These are phyloP conservation scores for Penicillium simplicissimum DNA, from an alignment of 495 filamentous ascomycete genomes.

Conservation along the genomic window DNA sequence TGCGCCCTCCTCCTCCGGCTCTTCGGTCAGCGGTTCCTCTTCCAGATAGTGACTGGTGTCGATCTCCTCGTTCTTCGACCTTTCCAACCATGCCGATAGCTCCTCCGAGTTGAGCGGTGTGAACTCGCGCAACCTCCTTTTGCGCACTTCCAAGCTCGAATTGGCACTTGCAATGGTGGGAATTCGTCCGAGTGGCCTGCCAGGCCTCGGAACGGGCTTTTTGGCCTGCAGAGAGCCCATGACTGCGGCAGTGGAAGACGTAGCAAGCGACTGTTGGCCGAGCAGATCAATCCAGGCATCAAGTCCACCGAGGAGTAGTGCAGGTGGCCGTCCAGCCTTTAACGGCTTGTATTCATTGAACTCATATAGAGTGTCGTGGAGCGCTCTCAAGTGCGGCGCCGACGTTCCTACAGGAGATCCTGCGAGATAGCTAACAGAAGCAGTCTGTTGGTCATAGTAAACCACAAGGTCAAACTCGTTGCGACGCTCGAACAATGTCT, in stretches of 20 bases:
- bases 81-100: slow-evolving; percentile 59
- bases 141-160: slow-evolving; percentile 55
- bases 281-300: slow-evolving; percentile 81
- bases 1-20: slow-evolving; percentile 37
- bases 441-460: slow-evolving; percentile 78
- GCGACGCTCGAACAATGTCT: slow-evolving; percentile 69
- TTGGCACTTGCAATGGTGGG: slow-evolving; percentile 54
- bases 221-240: slow-evolving; percentile 47
- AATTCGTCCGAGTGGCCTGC: slow-evolving; percentile 51
- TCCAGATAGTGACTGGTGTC: slow-evolving; percentile 46
- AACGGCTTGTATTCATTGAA: slow-evolving; percentile 78
- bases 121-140: slow-evolving; percentile 57
- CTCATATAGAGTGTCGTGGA: slow-evolving; percentile 78
- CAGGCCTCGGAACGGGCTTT: slow-evolving; percentile 37
- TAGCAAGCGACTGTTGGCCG: slow-evolving; percentile 65
- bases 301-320: slow-evolving; percentile 78
- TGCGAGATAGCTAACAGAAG: slow-evolving; percentile 52
- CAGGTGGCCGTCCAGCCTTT: slow-evolving; percentile 61
- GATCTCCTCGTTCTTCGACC: slow-evolving; percentile 55
- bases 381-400: slow-evolving; percentile 61
- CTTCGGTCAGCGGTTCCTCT: slow-evolving; percentile 40
- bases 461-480: slow-evolving; percentile 84
- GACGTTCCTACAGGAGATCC: slow-evolving; percentile 49
- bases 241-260: slow-evolving; percentile 55
- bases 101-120: slow-evolving; percentile 63